phyloP scores from a whole-genome alignment of 176 grass and related monocot species.

The Neostapfia colusana region DNA sequence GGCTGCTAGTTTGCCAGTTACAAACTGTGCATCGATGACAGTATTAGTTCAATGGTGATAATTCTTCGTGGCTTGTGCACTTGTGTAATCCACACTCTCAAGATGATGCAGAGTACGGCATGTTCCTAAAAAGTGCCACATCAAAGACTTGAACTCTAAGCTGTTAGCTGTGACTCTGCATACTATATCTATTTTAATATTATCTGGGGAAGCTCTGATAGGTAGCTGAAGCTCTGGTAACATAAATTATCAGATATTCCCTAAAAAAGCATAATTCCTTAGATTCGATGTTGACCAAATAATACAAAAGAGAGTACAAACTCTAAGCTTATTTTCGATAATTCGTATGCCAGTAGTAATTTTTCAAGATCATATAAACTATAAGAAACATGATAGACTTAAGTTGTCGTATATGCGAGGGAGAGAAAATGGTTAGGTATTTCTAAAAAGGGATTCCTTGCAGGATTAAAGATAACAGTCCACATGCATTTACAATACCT shows the following conservation, averaged over 20 bases:
- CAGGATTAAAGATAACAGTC: neutral
- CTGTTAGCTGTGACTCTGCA: conserved; percentile 33
- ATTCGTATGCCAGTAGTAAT: neutral
- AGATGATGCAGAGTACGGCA: neutral
- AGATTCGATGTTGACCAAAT: neutral
- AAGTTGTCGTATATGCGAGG: neutral
- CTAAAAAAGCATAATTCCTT: no score
- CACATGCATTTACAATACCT: neutral
- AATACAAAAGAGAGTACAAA: neutral
- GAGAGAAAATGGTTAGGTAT: neutral
- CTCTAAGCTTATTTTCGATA: neutral
- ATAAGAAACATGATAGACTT: neutral
- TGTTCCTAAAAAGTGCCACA: conserved; percentile 34
- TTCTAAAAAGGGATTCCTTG: neutral
- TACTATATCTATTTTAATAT: conserved; percentile 10
- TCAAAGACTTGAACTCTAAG: conserved; percentile 46
- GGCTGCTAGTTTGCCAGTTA: neutral
- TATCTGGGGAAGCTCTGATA: neutral
- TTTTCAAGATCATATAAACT: neutral
- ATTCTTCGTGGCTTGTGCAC: neutral
- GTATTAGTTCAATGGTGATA: neutral
- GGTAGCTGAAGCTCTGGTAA: no score
- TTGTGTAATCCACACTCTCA: conserved; percentile 19
- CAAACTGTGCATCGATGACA: conserved; percentile 4
- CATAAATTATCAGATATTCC: no score